Evolutionary conservation across 208 protist genomes (phyloP).

Genomic region (Trypanosoma mega): DNA sequence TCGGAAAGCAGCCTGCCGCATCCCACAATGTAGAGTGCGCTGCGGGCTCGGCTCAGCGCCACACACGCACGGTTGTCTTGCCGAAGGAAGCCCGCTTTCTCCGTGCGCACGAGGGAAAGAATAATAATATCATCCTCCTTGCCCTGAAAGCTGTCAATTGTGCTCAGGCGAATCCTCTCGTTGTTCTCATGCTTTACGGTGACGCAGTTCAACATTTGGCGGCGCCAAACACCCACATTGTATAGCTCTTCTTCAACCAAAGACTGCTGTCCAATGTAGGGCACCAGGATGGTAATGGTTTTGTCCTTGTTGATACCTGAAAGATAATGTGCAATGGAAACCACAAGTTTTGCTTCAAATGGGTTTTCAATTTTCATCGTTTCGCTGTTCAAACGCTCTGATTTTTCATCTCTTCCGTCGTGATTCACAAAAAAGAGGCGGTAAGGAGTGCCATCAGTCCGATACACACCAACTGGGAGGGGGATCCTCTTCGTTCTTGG

Average conservation of each 20-base stretch:
- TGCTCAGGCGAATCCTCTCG: conserved; percentile 23
- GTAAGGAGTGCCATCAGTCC: neutral
- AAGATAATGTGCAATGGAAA: conserved; percentile 28
- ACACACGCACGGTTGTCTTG: conserved; percentile 23
- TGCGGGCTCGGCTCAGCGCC: conserved; percentile 17
- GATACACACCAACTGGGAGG: conserved; percentile 5
- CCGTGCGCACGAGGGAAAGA: conserved; percentile 60
- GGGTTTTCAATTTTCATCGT: conserved; percentile 10
- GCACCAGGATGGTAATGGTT: conserved; percentile 60
- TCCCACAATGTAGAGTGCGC: conserved; percentile 22
- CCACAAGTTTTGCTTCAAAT: conserved; percentile 20
- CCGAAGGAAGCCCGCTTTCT: conserved; percentile 16
- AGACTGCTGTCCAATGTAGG: conserved; percentile 64
- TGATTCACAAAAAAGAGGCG: conserved; percentile 16
- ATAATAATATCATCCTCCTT: conserved; percentile 78
- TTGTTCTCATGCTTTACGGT: conserved; percentile 1
- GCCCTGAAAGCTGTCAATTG: conserved; percentile 81
- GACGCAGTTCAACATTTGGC: neutral
- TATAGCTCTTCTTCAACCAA: conserved; percentile 18
- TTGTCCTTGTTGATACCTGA: conserved; percentile 3
- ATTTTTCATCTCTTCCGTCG: neutral
- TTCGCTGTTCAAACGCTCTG: conserved; percentile 25
- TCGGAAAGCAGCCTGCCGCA: conserved; percentile 11
- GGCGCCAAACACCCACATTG: neutral
- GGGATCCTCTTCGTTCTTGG: conserved; percentile 5